A percentile compares a stretch with the other conserved stretches of the same genome.
Evolutionary conservation across 345 rosid genomes (phyloP).

Genomic region (Fremontodendron californicum): DNA sequence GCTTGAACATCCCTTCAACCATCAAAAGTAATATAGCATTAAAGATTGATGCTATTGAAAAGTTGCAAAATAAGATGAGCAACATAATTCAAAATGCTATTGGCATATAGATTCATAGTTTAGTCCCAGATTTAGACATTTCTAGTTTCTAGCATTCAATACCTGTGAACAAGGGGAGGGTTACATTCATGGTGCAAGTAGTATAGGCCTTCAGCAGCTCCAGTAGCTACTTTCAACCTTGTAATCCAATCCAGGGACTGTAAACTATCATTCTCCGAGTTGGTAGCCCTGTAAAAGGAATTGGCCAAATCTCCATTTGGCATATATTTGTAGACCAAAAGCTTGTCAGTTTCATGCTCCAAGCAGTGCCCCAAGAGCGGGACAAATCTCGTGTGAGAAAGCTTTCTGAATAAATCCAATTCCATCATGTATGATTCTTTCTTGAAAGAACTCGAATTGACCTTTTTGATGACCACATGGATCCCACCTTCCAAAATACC

Average conservation of each 20-base stretch:
- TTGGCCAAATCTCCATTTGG: constrained; percentile 67
- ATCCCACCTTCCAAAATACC: constrained; percentile 60
- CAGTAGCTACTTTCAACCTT: constrained; percentile 79
- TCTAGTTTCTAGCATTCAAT: neutral
- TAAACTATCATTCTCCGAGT: constrained; percentile 52
- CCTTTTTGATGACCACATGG: constrained; percentile 60
- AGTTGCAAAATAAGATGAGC: neutral
- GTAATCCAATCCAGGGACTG: constrained; percentile 94
- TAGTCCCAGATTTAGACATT: neutral
- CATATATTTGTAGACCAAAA: constrained; percentile 86
- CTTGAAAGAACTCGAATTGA: constrained; percentile 43
- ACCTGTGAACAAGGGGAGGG: constrained; percentile 96
- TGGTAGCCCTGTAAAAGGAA: constrained; percentile 54
- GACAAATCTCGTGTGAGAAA: constrained; percentile 65
- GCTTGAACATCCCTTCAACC: constrained; percentile 84
- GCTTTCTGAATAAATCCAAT: constrained; percentile 65
- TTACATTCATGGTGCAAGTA: constrained; percentile 87
- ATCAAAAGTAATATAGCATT: constrained; percentile 14
- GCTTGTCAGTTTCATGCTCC: constrained; percentile 60
- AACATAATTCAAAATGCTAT: neutral
- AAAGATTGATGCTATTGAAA: neutral
- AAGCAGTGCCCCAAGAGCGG: constrained; percentile 82
- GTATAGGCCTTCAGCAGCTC: constrained; percentile 82
- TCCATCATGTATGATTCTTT: constrained; percentile 54
- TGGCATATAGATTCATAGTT: neutral